Conservation (phyloP, 2,329 filamentous ascomycete species). For the Blastomyces emzantsi region DNA sequence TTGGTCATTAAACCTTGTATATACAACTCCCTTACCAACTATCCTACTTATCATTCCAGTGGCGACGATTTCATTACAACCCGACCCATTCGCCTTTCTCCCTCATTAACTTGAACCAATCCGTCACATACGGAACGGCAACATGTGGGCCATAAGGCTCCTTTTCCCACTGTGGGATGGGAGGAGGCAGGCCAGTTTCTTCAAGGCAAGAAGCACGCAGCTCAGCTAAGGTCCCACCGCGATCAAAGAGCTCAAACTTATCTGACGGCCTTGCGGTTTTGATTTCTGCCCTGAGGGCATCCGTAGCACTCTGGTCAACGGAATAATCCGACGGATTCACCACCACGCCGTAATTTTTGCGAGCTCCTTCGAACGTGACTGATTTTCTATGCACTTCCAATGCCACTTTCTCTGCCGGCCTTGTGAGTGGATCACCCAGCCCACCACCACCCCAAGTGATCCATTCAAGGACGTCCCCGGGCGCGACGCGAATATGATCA, state of each 20-base stretch:
- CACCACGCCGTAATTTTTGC: conserved; percentile 39
- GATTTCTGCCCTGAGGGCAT: conserved; percentile 28
- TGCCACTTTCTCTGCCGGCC: conserved; percentile 38
- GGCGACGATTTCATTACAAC: neutral
- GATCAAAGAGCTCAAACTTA: conserved; percentile 30
- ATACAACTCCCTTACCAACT: neutral
- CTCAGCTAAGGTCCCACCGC: conserved; percentile 37
- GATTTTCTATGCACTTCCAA: conserved; percentile 40
- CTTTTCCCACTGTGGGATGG: conserved; percentile 38
- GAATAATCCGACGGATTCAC: conserved; percentile 27
- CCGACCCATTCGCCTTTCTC: conserved; percentile 1
- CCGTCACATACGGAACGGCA: conserved; percentile 35
- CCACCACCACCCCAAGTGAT: conserved; percentile 45
- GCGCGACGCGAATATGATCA: conserved; percentile 40
- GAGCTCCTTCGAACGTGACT: conserved; percentile 37
- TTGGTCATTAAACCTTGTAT: neutral
- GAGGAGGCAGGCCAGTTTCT: conserved; percentile 38
- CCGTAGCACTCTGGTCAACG: conserved; percentile 32
- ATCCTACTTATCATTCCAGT: neutral
- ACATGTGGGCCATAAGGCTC: conserved; percentile 41
- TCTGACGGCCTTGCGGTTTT: conserved; percentile 18
- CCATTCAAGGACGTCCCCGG: conserved; percentile 43
- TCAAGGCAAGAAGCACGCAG: conserved; percentile 29
- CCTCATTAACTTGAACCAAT: conserved; percentile 31
- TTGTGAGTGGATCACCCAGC: conserved; percentile 39